Evolutionary conservation across 345 rosid species (phyloP).

Genomic region (Angophora floribunda): DNA sequence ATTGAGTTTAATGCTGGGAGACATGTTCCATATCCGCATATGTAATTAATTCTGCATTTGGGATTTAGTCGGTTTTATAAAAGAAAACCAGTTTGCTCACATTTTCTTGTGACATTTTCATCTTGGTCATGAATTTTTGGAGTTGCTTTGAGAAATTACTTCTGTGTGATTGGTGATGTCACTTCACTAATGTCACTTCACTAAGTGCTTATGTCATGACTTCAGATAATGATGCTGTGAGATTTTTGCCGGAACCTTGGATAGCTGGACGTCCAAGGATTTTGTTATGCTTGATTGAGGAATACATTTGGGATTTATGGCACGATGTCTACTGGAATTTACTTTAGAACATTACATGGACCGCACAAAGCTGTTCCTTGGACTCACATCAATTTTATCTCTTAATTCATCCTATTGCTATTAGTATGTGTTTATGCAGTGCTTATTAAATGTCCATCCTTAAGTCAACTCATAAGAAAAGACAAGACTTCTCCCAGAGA

Average conservation of each 20-base stretch:
- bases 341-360: background rate
- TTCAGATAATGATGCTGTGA: background rate
- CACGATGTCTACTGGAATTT: background rate
- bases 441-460: background rate
- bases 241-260: background rate
- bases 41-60: background rate
- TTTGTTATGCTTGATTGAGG: background rate
- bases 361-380: background rate
- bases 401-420: background rate
- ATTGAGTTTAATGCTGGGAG: background rate
- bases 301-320: background rate
- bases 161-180: background rate
- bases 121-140: background rate
- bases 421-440: background rate
- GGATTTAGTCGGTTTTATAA: background rate
- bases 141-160: background rate
- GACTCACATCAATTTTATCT: background rate
- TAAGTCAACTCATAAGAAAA: background rate
- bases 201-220: background rate
- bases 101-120: background rate
- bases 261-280: background rate
- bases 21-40: background rate
- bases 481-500: background rate
- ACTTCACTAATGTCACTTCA: no score
- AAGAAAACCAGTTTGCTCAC: background rate